Evolutionary conservation across 2,329 filamentous ascomycete species (phyloP).

Genomic region (Atkinsonella hypoxylon): DNA sequence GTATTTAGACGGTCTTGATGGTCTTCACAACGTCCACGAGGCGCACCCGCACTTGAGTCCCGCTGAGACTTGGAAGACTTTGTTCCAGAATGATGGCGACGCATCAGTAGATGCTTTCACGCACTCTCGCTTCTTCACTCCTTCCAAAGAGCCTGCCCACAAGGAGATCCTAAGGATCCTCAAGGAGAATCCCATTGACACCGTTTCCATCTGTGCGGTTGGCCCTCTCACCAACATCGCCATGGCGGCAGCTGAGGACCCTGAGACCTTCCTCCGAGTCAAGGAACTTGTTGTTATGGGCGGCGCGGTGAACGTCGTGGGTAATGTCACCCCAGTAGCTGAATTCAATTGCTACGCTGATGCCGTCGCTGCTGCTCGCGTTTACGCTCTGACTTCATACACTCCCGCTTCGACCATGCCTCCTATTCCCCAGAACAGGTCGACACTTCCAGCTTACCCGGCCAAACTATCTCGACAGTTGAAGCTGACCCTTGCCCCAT

Average conservation of each 20-base stretch:
- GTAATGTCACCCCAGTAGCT: conserved; percentile 75
- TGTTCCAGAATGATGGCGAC: conserved; percentile 37
- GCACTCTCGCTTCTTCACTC: conserved; percentile 54
- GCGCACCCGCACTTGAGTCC: conserved; percentile 65
- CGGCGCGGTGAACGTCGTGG: conserved; percentile 64
- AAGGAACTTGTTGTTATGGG: conserved; percentile 97
- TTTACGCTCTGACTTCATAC: conserved; percentile 66
- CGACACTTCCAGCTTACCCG: conserved; percentile 50
- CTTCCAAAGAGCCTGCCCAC: conserved; percentile 63
- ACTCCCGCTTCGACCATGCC: conserved; percentile 73
- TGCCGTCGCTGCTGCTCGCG: conserved; percentile 60
- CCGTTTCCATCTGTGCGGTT: conserved; percentile 79
- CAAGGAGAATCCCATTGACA: conserved; percentile 67
- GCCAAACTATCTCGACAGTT: conserved; percentile 48
- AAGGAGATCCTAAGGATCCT: conserved; percentile 84
- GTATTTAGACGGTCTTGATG: conserved; percentile 56
- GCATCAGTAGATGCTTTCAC: conserved; percentile 27
- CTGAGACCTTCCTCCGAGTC: conserved; percentile 75
- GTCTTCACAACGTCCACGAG: conserved; percentile 63
- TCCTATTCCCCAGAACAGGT: conserved; percentile 39
- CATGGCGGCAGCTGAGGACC: conserved; percentile 75
- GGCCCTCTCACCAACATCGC: conserved; percentile 93
- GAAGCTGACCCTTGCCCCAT: conserved; percentile 58
- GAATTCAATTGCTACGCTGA: conserved; percentile 98
- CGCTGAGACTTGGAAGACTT: conserved; percentile 58